Percentiles rank a stretch among this genome's conserved stretches.
Evolutionary conservation across 2,329 filamentous ascomycete species (phyloP).

Genomic region (Hypoxylon sp.): DNA sequence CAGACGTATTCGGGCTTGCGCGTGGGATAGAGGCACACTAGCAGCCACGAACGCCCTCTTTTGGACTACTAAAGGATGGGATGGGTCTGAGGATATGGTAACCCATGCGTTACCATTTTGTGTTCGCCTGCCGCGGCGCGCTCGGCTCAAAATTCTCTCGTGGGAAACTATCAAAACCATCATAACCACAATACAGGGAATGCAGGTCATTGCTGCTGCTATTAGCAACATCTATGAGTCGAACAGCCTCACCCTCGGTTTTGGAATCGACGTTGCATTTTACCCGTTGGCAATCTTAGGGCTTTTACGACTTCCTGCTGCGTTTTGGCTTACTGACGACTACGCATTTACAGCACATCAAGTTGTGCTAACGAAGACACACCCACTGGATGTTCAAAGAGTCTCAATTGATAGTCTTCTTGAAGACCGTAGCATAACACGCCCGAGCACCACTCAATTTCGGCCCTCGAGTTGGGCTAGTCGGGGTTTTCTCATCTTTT

Average conservation of each 20-base stretch:
- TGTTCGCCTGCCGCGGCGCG: constrained; percentile 39
- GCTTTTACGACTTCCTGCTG: constrained; percentile 45
- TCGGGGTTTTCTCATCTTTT: constrained; percentile 29
- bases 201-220: constrained; percentile 18
- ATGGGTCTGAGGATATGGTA: constrained; percentile 54
- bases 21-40: constrained; percentile 51
- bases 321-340: constrained; percentile 49
- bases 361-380: neutral
- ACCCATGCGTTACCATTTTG: constrained; percentile 29
- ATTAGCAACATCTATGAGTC: too few relatives aligned
- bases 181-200: constrained; percentile 49
- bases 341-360: constrained; percentile 22
- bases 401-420: constrained; percentile 9
- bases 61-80: constrained; percentile 56
- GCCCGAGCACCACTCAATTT: too few relatives aligned
- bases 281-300: constrained; percentile 47
- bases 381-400: neutral
- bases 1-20: constrained; percentile 52
- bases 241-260: neutral
- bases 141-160: constrained; percentile 35
- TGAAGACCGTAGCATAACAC: neutral
- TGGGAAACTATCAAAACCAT: constrained; percentile 45
- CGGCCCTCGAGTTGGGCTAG: constrained; percentile 12
- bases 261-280: constrained; percentile 41
- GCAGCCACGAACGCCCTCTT: constrained; percentile 56